phyloP scores from a whole-genome alignment of 352 stramenopile genomes.

The Globisporangium ultimum region DNA sequence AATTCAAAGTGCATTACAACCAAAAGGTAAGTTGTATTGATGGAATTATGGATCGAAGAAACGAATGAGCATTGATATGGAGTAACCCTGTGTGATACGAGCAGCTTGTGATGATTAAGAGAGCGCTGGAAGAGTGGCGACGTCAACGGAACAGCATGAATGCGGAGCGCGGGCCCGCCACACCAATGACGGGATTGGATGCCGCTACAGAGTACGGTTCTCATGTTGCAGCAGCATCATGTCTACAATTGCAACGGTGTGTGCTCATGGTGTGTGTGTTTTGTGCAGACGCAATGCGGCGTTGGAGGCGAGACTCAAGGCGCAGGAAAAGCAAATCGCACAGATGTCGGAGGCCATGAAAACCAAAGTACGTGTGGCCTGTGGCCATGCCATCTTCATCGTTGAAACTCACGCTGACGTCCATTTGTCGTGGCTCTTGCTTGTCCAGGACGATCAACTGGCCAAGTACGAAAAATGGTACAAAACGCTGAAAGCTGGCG shows the following conservation, averaged over 20 bases:
- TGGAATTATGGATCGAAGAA: neutral
- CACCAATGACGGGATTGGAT: too few species aligned
- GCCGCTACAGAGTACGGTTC: too few species aligned
- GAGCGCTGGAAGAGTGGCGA: constrained; percentile 86
- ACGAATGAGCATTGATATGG: neutral
- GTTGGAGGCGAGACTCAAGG: constrained; percentile 34
- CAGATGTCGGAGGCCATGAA: constrained; percentile 48
- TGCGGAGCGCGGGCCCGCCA: neutral
- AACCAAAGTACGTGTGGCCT: constrained; percentile 9
- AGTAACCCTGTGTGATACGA: neutral
- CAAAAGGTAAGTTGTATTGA: constrained; percentile 56
- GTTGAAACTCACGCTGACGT: too few species aligned
- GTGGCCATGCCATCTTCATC: too few species aligned
- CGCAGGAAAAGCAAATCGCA: constrained; percentile 55
- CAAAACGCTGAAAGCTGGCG: constrained; percentile 76
- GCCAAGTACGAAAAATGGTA: constrained; percentile 88
- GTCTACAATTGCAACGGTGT: neutral
- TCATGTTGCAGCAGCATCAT: too few species aligned
- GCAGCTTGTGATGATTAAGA: constrained; percentile 87
- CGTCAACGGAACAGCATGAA: constrained; percentile 42
- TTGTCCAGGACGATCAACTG: constrained; percentile 57
- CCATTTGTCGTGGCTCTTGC: too few species aligned
- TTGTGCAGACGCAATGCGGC: constrained; percentile 8
- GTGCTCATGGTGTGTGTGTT: neutral
- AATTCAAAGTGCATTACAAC: constrained; percentile 85